These are phyloP conservation scores for Platismatia glauca DNA, from an alignment of 495 filamentous ascomycete genomes.

Conservation along the genomic window DNA sequence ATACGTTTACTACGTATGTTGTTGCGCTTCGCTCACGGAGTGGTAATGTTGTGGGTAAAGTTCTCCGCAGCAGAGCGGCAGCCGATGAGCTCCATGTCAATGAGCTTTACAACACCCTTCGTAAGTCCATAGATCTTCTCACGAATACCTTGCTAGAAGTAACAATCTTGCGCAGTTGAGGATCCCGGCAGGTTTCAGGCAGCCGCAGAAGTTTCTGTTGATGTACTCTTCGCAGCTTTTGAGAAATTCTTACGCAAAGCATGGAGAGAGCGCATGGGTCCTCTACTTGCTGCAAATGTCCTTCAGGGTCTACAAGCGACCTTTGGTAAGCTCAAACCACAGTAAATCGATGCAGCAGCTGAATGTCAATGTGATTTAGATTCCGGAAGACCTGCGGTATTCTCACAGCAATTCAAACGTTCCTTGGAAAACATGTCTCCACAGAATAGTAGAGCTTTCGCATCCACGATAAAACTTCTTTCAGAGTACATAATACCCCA, in stretches of 20 bases:
- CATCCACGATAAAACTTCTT: conserved; percentile 73
- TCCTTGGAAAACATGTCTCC: conserved; percentile 73
- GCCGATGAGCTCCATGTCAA: conserved; percentile 76
- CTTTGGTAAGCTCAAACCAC: conserved; percentile 38
- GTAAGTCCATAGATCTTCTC: conserved; percentile 3
- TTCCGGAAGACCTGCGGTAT: conserved; percentile 41
- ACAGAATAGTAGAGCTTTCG: conserved; percentile 85
- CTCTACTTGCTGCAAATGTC: conserved; percentile 56
- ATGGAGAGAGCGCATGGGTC: conserved; percentile 83
- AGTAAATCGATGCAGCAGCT: neutral
- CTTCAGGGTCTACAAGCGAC: conserved; percentile 61
- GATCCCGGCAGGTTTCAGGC: conserved; percentile 65
- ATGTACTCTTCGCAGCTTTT: conserved; percentile 88
- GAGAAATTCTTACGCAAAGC: conserved; percentile 86
- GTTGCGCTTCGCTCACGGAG: conserved; percentile 71
- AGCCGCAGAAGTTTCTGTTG: conserved; percentile 66
- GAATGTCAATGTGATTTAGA: conserved; percentile 19
- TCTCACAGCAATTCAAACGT: conserved; percentile 74
- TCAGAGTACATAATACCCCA: conserved; percentile 40
- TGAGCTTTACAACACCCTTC: conserved; percentile 78
- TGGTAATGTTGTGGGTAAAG: conserved; percentile 73
- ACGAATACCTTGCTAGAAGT: neutral
- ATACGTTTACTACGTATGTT: conserved; percentile 78
- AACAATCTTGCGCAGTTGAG: conserved; percentile 42
- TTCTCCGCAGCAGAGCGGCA: conserved; percentile 56